These are phyloP conservation scores for Kockiozyma suomiensis DNA, from an alignment of 805 yeast genomes.

Conservation along the genomic window DNA sequence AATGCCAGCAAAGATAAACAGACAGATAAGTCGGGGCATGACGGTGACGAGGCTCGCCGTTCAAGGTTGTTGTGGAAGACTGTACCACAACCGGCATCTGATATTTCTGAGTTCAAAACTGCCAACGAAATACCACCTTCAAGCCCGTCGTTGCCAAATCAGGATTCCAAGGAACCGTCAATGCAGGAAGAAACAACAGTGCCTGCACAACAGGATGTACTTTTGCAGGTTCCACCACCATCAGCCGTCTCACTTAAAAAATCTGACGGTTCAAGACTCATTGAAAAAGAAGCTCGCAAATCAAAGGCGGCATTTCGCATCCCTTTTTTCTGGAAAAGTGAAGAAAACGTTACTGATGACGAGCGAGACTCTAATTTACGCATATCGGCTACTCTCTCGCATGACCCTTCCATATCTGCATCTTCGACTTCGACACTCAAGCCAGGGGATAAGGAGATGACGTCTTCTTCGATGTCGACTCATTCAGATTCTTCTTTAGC, in stretches of 20 bases:
- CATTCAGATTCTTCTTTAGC: constrained; percentile 12
- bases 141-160: not conserved
- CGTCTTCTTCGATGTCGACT: constrained; percentile 1
- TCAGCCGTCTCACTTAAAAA: not conserved
- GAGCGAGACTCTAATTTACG: not conserved
- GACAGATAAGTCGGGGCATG: not conserved
- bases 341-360: constrained; percentile 16
- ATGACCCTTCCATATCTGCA: not conserved
- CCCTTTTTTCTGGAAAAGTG: constrained; percentile 34
- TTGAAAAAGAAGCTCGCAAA: constrained; percentile 3
- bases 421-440: constrained; percentile 2
- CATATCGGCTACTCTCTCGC: not conserved
- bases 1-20: not conserved
- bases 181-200: not conserved
- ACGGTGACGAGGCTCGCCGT: not conserved
- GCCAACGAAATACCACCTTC: not conserved
- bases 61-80: not conserved
- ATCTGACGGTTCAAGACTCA: no score
- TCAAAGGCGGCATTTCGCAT: constrained; percentile 25
- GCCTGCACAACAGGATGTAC: not conserved
- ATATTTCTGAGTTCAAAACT: not conserved
- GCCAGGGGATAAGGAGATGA: not conserved
- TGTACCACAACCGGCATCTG: not conserved
- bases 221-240: not conserved
- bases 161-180: no score